Conservation (phyloP, 441 rosid species). For the Euphorbia celastroides region DNA sequence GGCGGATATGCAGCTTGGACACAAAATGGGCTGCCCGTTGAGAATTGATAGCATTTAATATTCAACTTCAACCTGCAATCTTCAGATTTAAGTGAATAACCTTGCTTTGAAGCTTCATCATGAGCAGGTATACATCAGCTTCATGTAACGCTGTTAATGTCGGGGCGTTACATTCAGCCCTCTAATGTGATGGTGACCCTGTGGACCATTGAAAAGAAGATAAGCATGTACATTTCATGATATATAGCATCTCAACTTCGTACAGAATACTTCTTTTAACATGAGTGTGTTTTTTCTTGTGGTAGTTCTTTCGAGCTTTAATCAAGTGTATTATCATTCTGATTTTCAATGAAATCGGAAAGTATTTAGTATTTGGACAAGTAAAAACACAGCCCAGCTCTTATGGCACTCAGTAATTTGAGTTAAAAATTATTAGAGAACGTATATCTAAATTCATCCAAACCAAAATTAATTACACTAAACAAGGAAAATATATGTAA, state of each 20-base stretch:
- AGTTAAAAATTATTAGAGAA: too few species aligned
- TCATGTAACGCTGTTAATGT: not conserved
- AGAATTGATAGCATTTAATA: conserved; percentile 23
- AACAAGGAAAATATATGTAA: too few species aligned
- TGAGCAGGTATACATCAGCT: not conserved
- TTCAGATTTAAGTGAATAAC: not conserved
- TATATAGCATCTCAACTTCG: not conserved
- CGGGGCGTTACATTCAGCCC: not conserved
- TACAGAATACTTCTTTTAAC: conserved; percentile 1
- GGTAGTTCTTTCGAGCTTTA: too few species aligned
- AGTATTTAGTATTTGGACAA: too few species aligned
- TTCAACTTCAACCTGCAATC: not conserved
- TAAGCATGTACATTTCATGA: conserved; percentile 4
- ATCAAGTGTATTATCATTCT: too few species aligned
- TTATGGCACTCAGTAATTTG: too few species aligned
- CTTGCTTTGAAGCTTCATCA: not conserved
- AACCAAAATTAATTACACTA: too few species aligned
- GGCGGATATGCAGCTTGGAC: conserved; percentile 82
- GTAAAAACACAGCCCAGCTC: too few species aligned
- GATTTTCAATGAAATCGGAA: too few species aligned
- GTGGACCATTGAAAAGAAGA: not conserved
- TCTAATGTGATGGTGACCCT: not conserved
- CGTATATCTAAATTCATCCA: too few species aligned
- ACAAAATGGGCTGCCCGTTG: conserved; percentile 63
- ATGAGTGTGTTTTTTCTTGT: too few species aligned